Evolutionary conservation across 441 rosid genomes (phyloP).

Genomic region (Euphorbia celastroides): DNA sequence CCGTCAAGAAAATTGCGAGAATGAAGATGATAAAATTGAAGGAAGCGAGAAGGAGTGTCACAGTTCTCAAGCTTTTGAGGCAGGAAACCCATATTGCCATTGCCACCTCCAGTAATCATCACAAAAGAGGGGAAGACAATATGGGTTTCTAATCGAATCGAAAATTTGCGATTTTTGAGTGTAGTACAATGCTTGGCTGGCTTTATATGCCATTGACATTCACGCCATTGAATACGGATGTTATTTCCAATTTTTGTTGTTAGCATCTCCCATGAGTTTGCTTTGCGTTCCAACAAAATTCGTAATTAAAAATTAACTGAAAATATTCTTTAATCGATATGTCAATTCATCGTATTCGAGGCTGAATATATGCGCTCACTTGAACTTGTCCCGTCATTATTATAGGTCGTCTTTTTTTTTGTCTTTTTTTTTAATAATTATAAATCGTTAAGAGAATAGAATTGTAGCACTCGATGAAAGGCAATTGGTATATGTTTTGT

Average conservation of each 20-base stretch:
- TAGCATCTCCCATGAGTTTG: background rate
- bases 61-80: slow-evolving; percentile 36
- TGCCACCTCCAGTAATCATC: background rate
- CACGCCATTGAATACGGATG: background rate
- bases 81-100: slow-evolving; percentile 36
- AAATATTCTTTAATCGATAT: too few relatives aligned
- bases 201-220: slow-evolving; percentile 3
- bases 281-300: background rate
- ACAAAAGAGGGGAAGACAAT: background rate
- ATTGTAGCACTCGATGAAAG: too few relatives aligned
- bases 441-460: too few relatives aligned
- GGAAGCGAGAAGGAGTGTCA: slow-evolving; percentile 33
- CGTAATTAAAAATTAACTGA: too few relatives aligned
- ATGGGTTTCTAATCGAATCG: background rate
- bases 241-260: background rate
- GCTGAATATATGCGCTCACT: too few relatives aligned
- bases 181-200: background rate
- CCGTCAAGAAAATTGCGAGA: slow-evolving; percentile 37
- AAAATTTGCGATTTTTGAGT: background rate
- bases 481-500: too few relatives aligned
- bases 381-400: too few relatives aligned
- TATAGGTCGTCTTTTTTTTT: too few relatives aligned
- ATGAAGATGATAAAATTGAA: slow-evolving; percentile 38
- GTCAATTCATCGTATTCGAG: too few relatives aligned
- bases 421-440: too few relatives aligned